phyloP scores from a whole-genome alignment of 1,284 basidiomycete genomes.

The Pisolithus thermaeus region DNA sequence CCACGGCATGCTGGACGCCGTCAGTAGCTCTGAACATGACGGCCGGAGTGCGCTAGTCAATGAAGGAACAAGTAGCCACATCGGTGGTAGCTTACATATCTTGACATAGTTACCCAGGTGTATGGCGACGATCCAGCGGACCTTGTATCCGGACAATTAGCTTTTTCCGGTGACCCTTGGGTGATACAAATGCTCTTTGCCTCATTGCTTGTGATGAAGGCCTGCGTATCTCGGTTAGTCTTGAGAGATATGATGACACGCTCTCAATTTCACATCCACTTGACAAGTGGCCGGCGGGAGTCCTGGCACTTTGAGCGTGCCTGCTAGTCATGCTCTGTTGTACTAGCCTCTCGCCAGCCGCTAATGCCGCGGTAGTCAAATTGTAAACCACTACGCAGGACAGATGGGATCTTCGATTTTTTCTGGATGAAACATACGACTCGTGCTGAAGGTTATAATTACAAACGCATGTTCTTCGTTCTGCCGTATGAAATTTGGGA shows the following conservation, averaged over 20 bases:
- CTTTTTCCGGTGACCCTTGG: slow-evolving; percentile 1
- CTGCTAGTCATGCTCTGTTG: background rate
- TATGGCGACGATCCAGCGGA: slow-evolving; percentile 13
- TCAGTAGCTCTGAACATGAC: background rate
- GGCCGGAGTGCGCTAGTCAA: background rate
- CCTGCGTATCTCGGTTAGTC: background rate
- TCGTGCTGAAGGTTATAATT: background rate
- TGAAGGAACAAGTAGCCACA: slow-evolving; percentile 10
- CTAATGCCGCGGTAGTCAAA: background rate
- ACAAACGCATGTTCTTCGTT: background rate
- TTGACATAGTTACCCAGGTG: slow-evolving; percentile 3
- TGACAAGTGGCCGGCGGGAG: background rate
- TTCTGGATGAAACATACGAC: background rate
- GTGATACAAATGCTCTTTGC: slow-evolving; percentile 11
- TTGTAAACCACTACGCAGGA: background rate
- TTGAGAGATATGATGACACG: background rate
- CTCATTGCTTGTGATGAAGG: slow-evolving; percentile 6
- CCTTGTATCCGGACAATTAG: slow-evolving; percentile 11
- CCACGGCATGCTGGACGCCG: slow-evolving; percentile 18
- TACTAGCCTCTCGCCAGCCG: no score
- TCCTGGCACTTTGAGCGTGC: background rate
- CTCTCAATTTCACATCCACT: background rate
- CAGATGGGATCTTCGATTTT: background rate
- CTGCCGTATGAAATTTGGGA: background rate
- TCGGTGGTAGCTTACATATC: slow-evolving; percentile 9